Evolutionary conservation across 352 stramenopile species (phyloP), one percentile per base, ranked within the genome.

Genomic region (Hyaloperonospora arabidopsidis): DNA sequence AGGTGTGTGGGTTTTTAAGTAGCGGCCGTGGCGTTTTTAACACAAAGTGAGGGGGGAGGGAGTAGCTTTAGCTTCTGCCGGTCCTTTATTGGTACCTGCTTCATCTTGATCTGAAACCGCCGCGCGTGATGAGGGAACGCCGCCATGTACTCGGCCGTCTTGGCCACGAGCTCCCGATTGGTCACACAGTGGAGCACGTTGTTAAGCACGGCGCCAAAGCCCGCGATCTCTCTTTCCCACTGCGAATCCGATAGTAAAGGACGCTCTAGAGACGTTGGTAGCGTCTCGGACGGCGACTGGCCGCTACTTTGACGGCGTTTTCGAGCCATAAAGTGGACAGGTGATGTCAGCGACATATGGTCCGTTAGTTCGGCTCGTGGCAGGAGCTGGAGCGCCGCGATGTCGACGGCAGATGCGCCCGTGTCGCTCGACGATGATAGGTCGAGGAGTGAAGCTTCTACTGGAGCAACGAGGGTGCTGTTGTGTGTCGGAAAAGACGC

Each of bases 81-180:
- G 25, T 32, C 25, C 25, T 32, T 32, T 52, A 44, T 18, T 23
- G 32, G 69, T 72, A 91, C 81, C 81, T 91, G 81, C 76, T 91
- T 91, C 71, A 91, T 84, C 63, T 91, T 91, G 75, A 91, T 80
- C 65, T 91, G 81, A 63, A 91, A 87, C 25, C 78, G 79, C 40
- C 86, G 54, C 47, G 79, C 65, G 54, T 91, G 81, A 47, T 88
- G 74, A 45, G 81, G 79, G 61, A 79, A 84, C 36, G 68, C 54
- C 48, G 70, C 72, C 67, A 91, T 86, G 57, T 83, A 91, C 57
- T 79, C 73, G 32, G 81, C 81, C 25, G 81, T 88, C 52, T 81
- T 69, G 10, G 76, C 64, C 28, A 91, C 79, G n/a, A 91, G 65
- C n/a, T 86, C 71, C 36, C 74, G 70, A 57, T 82, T 78, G 14